phyloP scores from a whole-genome alignment of 768 basidiomycete genomes.

The Mycena maculata region DNA sequence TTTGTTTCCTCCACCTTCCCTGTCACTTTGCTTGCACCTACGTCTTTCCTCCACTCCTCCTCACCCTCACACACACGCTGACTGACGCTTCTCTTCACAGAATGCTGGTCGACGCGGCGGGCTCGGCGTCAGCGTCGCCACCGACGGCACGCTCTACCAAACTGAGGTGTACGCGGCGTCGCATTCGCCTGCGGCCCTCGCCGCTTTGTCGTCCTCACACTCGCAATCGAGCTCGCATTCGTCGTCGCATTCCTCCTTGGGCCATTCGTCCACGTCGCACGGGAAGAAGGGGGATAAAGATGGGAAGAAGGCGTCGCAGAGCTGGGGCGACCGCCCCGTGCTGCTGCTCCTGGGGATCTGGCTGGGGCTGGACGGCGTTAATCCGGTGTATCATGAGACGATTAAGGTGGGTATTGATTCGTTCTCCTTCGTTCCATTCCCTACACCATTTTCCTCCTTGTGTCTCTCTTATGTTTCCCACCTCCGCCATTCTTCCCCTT shows the following conservation, averaged over 20 bases:
- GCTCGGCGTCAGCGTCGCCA: slow-evolving; percentile 82
- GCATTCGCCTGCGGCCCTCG: slow-evolving; percentile 42
- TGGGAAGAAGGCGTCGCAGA: no score
- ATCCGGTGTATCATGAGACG: slow-evolving; percentile 93
- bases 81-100: slow-evolving; percentile 51
- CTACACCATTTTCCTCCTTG: no score
- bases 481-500: no score
- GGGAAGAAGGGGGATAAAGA: no score
- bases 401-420: slow-evolving; percentile 57
- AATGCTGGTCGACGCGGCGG: slow-evolving; percentile 77
- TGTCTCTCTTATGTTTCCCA: no score
- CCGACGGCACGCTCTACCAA: slow-evolving; percentile 84
- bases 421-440: no score
- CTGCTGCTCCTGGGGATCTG: slow-evolving; percentile 88
- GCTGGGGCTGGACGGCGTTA: slow-evolving; percentile 91
- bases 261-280: no score
- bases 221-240: no score
- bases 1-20: no score
- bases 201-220: not conserved
- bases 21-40: no score
- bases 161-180: slow-evolving; percentile 89
- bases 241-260: no score
- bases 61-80: not conserved
- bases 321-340: slow-evolving; percentile 87
- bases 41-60: no score